These are phyloP conservation scores for Fusarium sp. DNA, from an alignment of 2,329 filamentous ascomycete genomes.

Conservation along the genomic window DNA sequence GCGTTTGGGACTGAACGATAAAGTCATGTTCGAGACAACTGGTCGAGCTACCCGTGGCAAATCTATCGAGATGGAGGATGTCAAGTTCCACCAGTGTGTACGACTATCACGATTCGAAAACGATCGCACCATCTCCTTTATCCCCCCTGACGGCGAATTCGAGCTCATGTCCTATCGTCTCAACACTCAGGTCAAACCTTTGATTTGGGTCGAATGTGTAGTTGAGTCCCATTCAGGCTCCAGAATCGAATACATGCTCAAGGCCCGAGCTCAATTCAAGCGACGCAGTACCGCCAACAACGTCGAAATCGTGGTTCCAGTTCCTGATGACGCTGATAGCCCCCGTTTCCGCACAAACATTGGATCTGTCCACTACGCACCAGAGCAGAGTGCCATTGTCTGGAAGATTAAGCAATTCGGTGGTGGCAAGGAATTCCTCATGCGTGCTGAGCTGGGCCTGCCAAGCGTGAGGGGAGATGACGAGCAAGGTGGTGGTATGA, in stretches of 20 bases:
- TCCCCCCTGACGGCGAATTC: conserved; percentile 97
- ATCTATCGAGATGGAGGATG: conserved; percentile 99
- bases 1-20: conserved; percentile 94
- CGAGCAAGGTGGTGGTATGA: conserved; percentile 96
- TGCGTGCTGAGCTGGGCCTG: conserved; percentile 95
- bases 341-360: conserved; percentile 98
- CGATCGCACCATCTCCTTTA: conserved; percentile 98
- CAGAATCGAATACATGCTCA: conserved; percentile 98
- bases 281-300: conserved; percentile 98
- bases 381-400: conserved; percentile 96
- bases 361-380: conserved; percentile 95
- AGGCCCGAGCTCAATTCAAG: conserved; percentile 98
- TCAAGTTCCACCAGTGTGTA: conserved; percentile 99
- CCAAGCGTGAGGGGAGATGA: conserved; percentile 96
- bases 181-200: conserved; percentile 97
- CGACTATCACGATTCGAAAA: conserved; percentile 97
- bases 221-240: conserved; percentile 96
- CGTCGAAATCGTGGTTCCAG: conserved; percentile 96
- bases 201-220: conserved; percentile 99
- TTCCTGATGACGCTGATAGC: conserved; percentile 96
- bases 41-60: conserved; percentile 94
- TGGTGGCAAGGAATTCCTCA: conserved; percentile 97
- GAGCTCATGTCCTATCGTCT: conserved; percentile 99
- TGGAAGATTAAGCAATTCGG: conserved; percentile 99
- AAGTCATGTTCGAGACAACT: conserved; percentile 99